Conservation (phyloP, 768 basidiomycete species). For the Hygrophoropsis aurantiaca region DNA sequence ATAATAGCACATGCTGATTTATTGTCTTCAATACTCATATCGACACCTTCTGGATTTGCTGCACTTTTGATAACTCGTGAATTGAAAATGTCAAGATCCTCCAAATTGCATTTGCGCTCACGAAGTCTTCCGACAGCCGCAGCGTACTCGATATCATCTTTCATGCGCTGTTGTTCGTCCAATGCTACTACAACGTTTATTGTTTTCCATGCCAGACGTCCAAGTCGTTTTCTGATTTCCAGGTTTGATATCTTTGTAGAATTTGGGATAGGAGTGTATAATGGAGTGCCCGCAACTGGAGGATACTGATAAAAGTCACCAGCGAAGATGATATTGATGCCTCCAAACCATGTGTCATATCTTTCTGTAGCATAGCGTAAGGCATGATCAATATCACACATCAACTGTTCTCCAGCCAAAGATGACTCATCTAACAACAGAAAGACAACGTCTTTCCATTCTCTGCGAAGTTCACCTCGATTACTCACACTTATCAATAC, state of each 20-base stretch:
- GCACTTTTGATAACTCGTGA: slow-evolving; percentile 6
- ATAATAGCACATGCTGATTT: slow-evolving; percentile 4
- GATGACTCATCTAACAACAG: slow-evolving; percentile 32
- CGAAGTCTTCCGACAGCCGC: background rate
- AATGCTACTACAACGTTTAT: slow-evolving; percentile 10
- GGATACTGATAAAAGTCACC: slow-evolving; percentile 36
- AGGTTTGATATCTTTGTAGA: background rate
- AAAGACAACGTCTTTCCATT: slow-evolving; percentile 25
- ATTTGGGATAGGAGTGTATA: slow-evolving; percentile 24
- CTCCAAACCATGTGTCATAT: slow-evolving; percentile 26
- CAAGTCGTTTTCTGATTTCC: background rate
- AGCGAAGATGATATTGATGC: slow-evolving; percentile 28
- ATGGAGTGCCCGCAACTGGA: slow-evolving; percentile 25
- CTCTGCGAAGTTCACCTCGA: slow-evolving; percentile 12
- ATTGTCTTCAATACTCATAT: background rate
- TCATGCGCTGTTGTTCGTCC: slow-evolving; percentile 23
- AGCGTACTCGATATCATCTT: slow-evolving; percentile 19
- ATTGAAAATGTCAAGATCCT: slow-evolving; percentile 20
- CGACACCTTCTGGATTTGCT: background rate
- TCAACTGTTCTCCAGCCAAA: slow-evolving; percentile 18
- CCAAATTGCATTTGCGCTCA: slow-evolving; percentile 9
- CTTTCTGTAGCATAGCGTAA: slow-evolving; percentile 24
- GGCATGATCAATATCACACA: slow-evolving; percentile 28
- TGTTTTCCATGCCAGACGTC: slow-evolving; percentile 13
- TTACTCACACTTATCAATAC: slow-evolving; percentile 15